These are phyloP conservation scores for Neurospora crassa DNA, from an alignment of 2,329 filamentous ascomycete genomes.

Conservation along the genomic window DNA sequence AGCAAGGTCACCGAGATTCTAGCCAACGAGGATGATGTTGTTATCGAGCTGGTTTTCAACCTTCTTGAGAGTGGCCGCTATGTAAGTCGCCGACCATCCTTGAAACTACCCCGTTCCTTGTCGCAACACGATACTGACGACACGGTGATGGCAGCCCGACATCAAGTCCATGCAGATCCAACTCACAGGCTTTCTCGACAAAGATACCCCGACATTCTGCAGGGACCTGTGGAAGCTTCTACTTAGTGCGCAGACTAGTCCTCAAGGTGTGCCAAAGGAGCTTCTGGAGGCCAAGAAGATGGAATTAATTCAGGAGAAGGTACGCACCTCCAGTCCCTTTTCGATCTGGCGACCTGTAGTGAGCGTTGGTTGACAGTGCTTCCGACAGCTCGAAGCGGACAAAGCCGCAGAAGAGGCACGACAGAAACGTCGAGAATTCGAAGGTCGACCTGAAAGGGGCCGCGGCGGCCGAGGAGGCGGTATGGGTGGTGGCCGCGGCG, in stretches of 20 bases:
- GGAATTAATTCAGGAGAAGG: constrained; percentile 92
- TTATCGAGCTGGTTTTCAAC: constrained; percentile 73
- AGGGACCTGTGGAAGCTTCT: constrained; percentile 90
- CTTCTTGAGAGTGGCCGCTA: constrained; percentile 64
- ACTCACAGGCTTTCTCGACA: constrained; percentile 88
- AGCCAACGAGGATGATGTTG: constrained; percentile 89
- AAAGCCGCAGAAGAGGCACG: constrained; percentile 68
- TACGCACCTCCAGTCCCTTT: constrained; percentile 26
- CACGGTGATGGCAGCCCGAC: constrained; percentile 59
- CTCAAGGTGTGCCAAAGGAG: constrained; percentile 88
- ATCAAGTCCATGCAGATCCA: constrained; percentile 94
- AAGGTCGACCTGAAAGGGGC: constrained; percentile 51
- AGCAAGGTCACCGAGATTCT: constrained; percentile 79
- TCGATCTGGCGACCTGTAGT: not conserved
- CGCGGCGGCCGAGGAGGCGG: constrained; percentile 27
- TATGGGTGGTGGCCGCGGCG: constrained; percentile 25
- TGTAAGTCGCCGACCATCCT: constrained; percentile 41
- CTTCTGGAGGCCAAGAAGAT: constrained; percentile 92
- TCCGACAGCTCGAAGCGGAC: constrained; percentile 64
- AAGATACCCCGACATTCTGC: constrained; percentile 81
- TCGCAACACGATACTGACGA: constrained; percentile 7
- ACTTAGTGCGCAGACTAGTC: constrained; percentile 78
- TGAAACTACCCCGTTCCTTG: constrained; percentile 2
- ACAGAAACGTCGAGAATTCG: constrained; percentile 60
- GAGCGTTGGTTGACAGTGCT: constrained; percentile 4